Base-by-base conservation (phyloP, 2,329 filamentous ascomycete species). In the Myriosclerotinia duriaeana region DNA sequence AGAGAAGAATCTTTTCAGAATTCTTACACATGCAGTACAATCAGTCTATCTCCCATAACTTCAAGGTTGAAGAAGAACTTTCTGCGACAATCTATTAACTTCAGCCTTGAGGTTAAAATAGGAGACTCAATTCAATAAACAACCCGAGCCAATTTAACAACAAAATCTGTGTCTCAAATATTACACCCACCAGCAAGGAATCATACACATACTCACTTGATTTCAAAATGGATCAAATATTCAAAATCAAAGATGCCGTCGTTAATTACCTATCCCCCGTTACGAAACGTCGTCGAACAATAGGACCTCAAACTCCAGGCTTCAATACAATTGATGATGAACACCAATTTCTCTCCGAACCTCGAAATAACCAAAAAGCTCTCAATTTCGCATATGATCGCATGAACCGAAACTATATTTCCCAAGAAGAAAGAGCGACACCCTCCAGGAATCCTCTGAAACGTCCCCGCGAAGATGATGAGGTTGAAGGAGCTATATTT, bases 221-320 rank as follows among this genome's bases (percentile, higher is more conserved):
- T 5, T 36, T 53, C 56, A 68, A 36, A 46, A 76, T 76, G 74
- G 70, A 76, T 56, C 66, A 70, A 30, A 53, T 77, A n/a, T 65
- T 68, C 59, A 71, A 66, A 55, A 60, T 77, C 52, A 72, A 70
- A 64, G 73, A 76, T 60, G 71, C 71, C 17, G 54, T 77, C 53
- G 60, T 73, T 38, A 69, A 68, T 22, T 73, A 71, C 58, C 65
- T 77, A 53, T 75, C 75, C 17, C 75, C 75, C 42, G 46, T 66
- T 12, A 59, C 71, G 17, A 76, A 76, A 55, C 75, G 75, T 55
- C 76, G 71, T 48, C 74, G 74, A 30, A 77, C 75, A 22, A 56
- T 71, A 34, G 73, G 68, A 22, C 71, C 71, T 65, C 63, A 59
- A 22, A 70, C 70, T n/a, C 68, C 71, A 14, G 56, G 55, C 34